Evolutionary conservation across 2,329 filamentous ascomycete species (phyloP).

Genomic region (Rutstroemia sp.): DNA sequence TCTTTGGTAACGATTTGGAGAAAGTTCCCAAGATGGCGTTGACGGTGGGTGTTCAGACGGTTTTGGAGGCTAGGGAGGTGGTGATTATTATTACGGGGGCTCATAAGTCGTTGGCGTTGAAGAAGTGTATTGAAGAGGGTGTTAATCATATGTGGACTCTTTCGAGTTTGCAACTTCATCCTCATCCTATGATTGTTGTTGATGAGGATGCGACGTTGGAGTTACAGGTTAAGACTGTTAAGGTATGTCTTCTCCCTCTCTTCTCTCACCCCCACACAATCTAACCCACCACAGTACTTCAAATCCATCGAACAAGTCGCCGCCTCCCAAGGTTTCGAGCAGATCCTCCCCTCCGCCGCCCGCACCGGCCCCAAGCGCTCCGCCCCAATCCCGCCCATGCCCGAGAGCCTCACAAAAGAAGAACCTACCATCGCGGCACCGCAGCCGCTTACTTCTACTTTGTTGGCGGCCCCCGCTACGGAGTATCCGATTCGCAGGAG

Average conservation of each 20-base stretch:
- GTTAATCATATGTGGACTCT: conserved; percentile 91
- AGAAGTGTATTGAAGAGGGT: conserved; percentile 73
- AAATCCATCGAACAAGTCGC: conserved; percentile 64
- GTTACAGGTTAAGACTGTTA: conserved; percentile 66
- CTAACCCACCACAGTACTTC: conserved; percentile 46
- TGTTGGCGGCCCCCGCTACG: conserved; percentile 46
- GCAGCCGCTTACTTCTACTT: conserved; percentile 47
- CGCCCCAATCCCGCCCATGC: conserved; percentile 15
- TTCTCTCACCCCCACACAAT: not conserved
- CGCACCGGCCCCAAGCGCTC: conserved; percentile 40
- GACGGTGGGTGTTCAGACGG: conserved; percentile 78
- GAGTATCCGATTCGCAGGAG: conserved; percentile 46
- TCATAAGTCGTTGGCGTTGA: conserved; percentile 72
- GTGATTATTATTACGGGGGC: conserved; percentile 76
- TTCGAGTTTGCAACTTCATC: conserved; percentile 72
- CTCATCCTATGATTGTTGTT: conserved; percentile 73
- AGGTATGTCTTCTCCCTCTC: conserved; percentile 32
- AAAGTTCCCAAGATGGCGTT: conserved; percentile 75
- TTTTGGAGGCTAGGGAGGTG: conserved; percentile 73
- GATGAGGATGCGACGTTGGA: conserved; percentile 74
- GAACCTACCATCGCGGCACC: conserved; percentile 42
- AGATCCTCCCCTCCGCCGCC: conserved; percentile 49
- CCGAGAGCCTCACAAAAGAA: conserved; percentile 14
- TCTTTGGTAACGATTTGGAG: conserved; percentile 68
- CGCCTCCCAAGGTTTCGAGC: conserved; percentile 47